Conservation (phyloP, 441 rosid genomes). For the Lagerstroemia fauriei region DNA sequence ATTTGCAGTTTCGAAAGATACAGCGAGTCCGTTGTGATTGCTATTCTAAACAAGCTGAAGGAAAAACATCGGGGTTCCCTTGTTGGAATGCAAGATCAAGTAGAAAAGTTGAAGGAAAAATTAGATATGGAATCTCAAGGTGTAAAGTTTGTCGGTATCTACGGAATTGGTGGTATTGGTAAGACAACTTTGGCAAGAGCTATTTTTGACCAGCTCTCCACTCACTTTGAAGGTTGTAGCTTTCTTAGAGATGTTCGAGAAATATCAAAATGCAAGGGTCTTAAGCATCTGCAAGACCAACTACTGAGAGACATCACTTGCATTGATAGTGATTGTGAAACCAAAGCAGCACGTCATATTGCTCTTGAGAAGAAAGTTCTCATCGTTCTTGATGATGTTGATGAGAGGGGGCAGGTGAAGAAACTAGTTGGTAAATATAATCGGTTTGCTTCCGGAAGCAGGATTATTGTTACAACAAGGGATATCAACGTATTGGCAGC, state of each 20-base stretch:
- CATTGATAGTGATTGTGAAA: background rate
- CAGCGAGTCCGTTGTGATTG: background rate
- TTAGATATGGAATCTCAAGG: constrained; percentile 1
- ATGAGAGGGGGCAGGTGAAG: background rate
- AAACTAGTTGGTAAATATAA: background rate
- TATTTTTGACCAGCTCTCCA: background rate
- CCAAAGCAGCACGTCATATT: background rate
- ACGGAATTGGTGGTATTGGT: constrained; percentile 17
- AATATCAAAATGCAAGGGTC: background rate
- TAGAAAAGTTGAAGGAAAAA: background rate
- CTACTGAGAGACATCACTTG: background rate
- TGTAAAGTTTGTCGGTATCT: background rate
- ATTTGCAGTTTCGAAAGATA: background rate
- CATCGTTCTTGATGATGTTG: constrained; percentile 17
- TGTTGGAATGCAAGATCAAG: constrained; percentile 1
- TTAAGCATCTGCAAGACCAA: background rate
- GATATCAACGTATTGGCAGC: background rate
- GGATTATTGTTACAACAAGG: constrained; percentile 7
- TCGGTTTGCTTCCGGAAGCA: background rate
- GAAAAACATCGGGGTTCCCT: background rate
- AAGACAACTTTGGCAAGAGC: constrained; percentile 10
- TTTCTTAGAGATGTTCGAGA: background rate
- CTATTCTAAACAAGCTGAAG: background rate
- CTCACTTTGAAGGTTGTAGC: constrained; percentile 1
- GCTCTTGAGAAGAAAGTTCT: constrained; percentile 6